Evolutionary conservation across 2,329 filamentous ascomycete species (phyloP), one percentile per base, ranked within the genome.

Genomic region (Colletotrichum sp.): DNA sequence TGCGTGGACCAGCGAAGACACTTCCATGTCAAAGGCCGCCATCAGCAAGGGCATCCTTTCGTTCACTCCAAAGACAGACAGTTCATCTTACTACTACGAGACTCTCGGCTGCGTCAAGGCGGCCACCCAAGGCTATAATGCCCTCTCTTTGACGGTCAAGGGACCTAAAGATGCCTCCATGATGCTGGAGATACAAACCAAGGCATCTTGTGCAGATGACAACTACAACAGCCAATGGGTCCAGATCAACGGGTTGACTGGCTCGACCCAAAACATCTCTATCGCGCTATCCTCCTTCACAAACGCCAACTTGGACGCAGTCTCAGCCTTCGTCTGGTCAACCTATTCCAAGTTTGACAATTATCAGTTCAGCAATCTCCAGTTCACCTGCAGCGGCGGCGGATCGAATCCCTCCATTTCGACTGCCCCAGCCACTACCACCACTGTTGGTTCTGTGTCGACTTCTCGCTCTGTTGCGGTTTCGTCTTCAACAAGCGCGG

Each of bases 11-110:
- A 84, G 82, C 78, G 89, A 91, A 77, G 89, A 91, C 82, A 84
- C 82, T 16, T 83, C 85, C 71, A 89, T 89, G 84, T 83, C 81
- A 8, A 80, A 76, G 80, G 85, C 78, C 80, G 87, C 79, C 56
- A 84, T 83, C 55, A 82, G 81, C 21, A 81, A 82, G 28, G 86
- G 87, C 67, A 84, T 87, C 36, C 84, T 91, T 26, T 85, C 85
- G 6, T 89, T 91, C 80, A 87, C 85, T 13, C 87, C 88, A 36
- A 88, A 86, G 76, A 12, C 38, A 15, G 70, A 75, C 28, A 78
- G 83, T 15, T 78, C 77, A 21, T 88, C 88, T n/a, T 91, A 91
- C 82, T 90, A 90, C 77, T 91, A 91, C 78, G 89, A 90, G 80
- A 88, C 85, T 2, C 87, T 91, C 71, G 78, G 81, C 0, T 91